Evolutionary conservation across 306 rosid genomes (phyloP).

Genomic region (Begonia peltatifolia): DNA sequence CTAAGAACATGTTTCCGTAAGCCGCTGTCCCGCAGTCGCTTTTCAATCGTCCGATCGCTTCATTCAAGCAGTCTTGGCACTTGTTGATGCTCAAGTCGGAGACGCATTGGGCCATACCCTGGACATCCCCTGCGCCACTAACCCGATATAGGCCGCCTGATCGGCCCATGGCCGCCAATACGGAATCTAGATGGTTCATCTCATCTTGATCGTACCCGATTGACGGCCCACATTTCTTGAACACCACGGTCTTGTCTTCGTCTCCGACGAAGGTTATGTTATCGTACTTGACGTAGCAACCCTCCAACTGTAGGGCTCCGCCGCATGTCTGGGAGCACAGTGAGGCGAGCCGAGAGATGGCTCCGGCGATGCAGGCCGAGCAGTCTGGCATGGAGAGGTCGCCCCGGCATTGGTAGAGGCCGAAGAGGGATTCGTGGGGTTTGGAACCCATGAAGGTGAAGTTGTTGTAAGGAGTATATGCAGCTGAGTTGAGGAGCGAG

Average conservation of each 20-base stretch:
- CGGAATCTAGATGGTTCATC: constrained; percentile 39
- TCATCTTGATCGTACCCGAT: constrained; percentile 31
- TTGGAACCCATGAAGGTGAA: constrained; percentile 47
- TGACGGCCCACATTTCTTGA: constrained; percentile 73
- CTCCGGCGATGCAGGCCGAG: constrained; percentile 47
- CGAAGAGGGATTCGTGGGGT: constrained; percentile 33
- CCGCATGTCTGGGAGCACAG: constrained; percentile 47
- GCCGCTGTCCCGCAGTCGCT: constrained; percentile 46
- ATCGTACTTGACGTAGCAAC: constrained; percentile 79
- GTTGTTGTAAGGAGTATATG: constrained; percentile 74
- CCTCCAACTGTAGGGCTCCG: constrained; percentile 67
- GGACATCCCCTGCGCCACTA: constrained; percentile 54
- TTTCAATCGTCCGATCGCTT: constrained; percentile 51
- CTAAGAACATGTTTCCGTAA: constrained; percentile 62
- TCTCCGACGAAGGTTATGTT: constrained; percentile 48
- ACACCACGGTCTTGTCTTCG: constrained; percentile 65
- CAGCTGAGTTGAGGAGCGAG: constrained; percentile 80
- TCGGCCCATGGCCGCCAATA: constrained; percentile 25
- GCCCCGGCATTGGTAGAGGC: constrained; percentile 88
- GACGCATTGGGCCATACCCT: constrained; percentile 55
- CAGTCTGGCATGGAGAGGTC: constrained; percentile 88
- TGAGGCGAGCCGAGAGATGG: constrained; percentile 29
- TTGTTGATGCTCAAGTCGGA: constrained; percentile 48
- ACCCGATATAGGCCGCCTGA: constrained; percentile 47
- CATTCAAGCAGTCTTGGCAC: constrained; percentile 60